These are phyloP conservation scores for Macrotyloma uniflorum DNA, from an alignment of 306 rosid species.

Conservation along the genomic window DNA sequence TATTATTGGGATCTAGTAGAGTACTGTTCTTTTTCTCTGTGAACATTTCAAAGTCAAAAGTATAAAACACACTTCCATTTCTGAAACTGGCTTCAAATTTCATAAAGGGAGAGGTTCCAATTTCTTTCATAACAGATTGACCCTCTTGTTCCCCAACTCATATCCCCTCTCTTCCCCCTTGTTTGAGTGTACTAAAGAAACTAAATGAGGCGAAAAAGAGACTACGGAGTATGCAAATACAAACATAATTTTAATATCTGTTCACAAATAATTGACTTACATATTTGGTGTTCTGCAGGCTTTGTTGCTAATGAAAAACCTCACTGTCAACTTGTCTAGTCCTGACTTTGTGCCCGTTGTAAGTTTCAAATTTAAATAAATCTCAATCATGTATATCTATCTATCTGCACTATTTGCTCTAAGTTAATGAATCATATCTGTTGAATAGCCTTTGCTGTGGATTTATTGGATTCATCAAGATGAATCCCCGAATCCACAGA, in stretches of 20 bases:
- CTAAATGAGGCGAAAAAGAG: neutral
- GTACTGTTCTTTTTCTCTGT: neutral
- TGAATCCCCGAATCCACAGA: neutral
- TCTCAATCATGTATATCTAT: neutral
- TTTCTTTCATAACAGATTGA: neutral
- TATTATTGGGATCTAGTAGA: neutral
- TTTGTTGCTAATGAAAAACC: slow-evolving; percentile 83
- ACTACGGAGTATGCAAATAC: neutral
- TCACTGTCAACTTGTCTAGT: slow-evolving; percentile 71
- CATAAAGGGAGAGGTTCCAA: neutral
- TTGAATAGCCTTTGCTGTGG: neutral
- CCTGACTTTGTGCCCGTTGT: slow-evolving; percentile 78
- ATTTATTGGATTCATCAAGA: neutral
- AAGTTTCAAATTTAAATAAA: slow-evolving; percentile 40
- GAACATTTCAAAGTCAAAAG: neutral
- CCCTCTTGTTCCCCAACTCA: neutral
- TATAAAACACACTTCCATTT: neutral
- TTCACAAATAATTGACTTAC: neutral
- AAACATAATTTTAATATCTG: neutral
- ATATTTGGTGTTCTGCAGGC: slow-evolving; percentile 57
- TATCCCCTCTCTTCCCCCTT: neutral
- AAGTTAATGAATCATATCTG: neutral
- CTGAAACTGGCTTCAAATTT: neutral
- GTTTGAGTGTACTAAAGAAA: neutral
- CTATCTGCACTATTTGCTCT: neutral